A percentile compares a stretch with the other conserved stretches of the same genome.
Conservation (phyloP, 805 yeast species). For the Kodamaea laetipori region DNA sequence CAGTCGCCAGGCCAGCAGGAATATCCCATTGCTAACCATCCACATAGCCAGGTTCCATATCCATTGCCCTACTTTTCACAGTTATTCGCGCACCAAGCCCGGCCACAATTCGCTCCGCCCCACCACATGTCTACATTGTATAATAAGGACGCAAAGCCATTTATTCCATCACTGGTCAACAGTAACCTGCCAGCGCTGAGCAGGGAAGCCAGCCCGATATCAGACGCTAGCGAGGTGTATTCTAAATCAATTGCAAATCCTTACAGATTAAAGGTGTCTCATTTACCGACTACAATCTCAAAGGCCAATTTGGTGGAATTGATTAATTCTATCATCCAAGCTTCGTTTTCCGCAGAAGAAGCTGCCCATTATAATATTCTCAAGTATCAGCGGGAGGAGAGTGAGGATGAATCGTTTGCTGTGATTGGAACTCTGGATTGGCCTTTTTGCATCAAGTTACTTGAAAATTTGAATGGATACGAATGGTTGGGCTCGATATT, state of each 20-base stretch:
- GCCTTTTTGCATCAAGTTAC: conserved; percentile 3
- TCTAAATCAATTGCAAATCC: neutral
- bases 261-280: conserved; percentile 6
- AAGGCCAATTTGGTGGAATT: conserved; percentile 19
- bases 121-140: conserved; percentile 5
- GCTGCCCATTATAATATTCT: conserved; percentile 9
- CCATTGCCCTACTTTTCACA: conserved; percentile 1
- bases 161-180: conserved; percentile 17
- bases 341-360: conserved; percentile 13
- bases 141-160: conserved; percentile 27
- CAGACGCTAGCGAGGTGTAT: neutral
- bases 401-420: conserved; percentile 3
- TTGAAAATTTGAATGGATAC: conserved; percentile 24
- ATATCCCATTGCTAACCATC: neutral
- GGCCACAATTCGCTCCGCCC: conserved; percentile 1
- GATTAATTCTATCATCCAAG: conserved; percentile 19
- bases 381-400: neutral
- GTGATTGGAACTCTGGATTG: conserved; percentile 1
- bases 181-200: conserved; percentile 1
- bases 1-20: neutral
- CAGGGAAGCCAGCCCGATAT: neutral
- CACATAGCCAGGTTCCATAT: neutral
- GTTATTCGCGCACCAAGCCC: neutral
- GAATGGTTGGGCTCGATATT: conserved; percentile 25
- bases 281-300: conserved; percentile 17